Evolutionary conservation across 1,139 yeast genomes (phyloP).

Genomic region (Taphrina sp.): DNA sequence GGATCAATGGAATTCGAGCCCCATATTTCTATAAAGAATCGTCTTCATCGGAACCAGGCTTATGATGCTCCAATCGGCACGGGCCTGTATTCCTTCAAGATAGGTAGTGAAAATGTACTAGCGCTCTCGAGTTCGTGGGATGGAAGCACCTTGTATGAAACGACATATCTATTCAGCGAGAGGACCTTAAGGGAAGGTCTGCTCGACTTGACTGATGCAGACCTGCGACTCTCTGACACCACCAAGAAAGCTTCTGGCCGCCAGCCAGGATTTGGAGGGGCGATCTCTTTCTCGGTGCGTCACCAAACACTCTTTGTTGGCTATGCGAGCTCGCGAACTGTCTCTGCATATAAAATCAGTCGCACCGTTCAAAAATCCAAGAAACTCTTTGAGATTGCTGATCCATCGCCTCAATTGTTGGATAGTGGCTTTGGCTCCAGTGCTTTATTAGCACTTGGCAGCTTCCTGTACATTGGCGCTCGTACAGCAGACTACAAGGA

Average conservation of each 20-base stretch:
- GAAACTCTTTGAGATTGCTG: constrained; percentile 6
- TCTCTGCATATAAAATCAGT: constrained; percentile 1
- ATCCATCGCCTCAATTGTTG: constrained; percentile 7
- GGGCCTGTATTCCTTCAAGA: not conserved
- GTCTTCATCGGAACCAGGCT: not conserved
- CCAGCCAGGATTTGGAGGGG: not conserved
- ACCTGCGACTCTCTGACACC: not conserved
- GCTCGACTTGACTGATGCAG: constrained; percentile 5
- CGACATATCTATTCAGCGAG: constrained; percentile 8
- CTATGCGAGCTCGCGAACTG: constrained; percentile 3
- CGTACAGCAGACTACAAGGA: not conserved
- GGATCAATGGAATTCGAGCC: constrained; percentile 3
- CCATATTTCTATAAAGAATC: constrained; percentile 1
- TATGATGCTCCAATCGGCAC: constrained; percentile 6
- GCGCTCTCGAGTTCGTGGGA: constrained; percentile 16
- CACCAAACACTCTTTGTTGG: constrained; percentile 9
- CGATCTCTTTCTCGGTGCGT: not conserved
- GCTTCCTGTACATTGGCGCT: constrained; percentile 15
- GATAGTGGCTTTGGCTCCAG: constrained; percentile 25
- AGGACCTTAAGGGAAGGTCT: not conserved
- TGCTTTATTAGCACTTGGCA: constrained; percentile 2
- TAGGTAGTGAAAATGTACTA: not conserved
- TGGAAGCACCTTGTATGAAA: constrained; percentile 4
- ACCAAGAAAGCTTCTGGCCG: not conserved
- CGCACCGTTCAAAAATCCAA: not conserved